These are phyloP conservation scores for Acrasis kona DNA, from an alignment of 78 protist species.

Conservation along the genomic window DNA sequence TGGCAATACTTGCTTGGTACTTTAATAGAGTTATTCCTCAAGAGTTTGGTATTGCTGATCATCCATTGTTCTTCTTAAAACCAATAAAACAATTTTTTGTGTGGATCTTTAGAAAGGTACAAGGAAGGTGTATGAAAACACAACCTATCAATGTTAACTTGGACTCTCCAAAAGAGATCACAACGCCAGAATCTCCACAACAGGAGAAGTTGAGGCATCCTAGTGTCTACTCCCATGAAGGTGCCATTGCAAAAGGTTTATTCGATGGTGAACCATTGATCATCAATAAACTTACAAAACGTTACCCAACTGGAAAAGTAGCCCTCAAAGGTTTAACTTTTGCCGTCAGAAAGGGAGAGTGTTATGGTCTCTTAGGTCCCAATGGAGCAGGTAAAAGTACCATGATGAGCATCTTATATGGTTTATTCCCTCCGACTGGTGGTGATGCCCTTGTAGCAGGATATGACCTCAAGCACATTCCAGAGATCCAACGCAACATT, in stretches of 20 bases:
- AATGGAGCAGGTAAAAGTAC: constrained; percentile 85
- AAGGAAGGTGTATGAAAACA: too few relatives aligned
- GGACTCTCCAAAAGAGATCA: too few relatives aligned
- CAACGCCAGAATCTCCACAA: too few relatives aligned
- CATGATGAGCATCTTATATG: constrained; percentile 54
- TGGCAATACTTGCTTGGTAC: constrained; percentile 8
- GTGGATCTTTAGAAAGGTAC: too few relatives aligned
- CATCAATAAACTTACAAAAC: constrained; percentile 22
- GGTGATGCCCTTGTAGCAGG: constrained; percentile 64
- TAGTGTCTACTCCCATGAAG: too few relatives aligned
- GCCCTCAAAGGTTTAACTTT: constrained; percentile 27
- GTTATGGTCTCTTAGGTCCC: constrained; percentile 55
- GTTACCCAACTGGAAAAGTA: constrained; percentile 4
- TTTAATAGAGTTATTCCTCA: constrained; percentile 13
- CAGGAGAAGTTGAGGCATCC: too few relatives aligned
- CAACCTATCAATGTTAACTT: too few relatives aligned
- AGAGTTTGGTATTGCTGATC: constrained; percentile 1
- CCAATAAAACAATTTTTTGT: too few relatives aligned
- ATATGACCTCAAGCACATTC: neutral
- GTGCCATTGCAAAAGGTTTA: too few relatives aligned
- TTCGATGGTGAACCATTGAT: constrained; percentile 23
- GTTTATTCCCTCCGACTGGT: constrained; percentile 45
- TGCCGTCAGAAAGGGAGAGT: constrained; percentile 24
- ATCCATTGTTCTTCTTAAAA: constrained; percentile 18
- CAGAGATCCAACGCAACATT: constrained; percentile 17